Conservation (phyloP, 306 rosid species). For the Cicer chorassanicum region DNA sequence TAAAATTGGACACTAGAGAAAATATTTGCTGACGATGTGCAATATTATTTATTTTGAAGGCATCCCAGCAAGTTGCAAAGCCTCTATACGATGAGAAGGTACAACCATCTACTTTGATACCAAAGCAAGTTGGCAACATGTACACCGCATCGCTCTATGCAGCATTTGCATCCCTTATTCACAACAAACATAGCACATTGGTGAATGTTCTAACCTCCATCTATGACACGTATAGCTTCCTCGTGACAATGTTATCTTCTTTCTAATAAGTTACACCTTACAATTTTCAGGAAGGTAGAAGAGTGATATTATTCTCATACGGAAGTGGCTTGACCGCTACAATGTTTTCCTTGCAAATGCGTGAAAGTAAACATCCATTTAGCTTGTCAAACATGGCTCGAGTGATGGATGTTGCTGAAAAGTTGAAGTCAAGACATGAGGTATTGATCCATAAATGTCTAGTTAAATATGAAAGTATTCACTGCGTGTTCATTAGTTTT, state of each 20-base stretch:
- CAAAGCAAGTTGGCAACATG: slow-evolving; percentile 98
- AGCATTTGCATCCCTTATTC: slow-evolving; percentile 90
- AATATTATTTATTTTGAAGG: slow-evolving; percentile 54
- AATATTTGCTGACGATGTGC: slow-evolving; percentile 39
- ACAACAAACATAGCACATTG: slow-evolving; percentile 74
- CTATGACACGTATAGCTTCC: slow-evolving; percentile 15
- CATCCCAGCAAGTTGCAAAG: slow-evolving; percentile 88
- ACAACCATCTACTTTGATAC: slow-evolving; percentile 87
- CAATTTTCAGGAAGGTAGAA: slow-evolving; percentile 67
- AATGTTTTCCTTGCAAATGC: slow-evolving; percentile 79
- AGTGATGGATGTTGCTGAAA: slow-evolving; percentile 74
- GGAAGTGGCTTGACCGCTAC: slow-evolving; percentile 95
- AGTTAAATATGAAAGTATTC: slow-evolving; percentile 19
- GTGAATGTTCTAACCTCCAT: slow-evolving; percentile 53
- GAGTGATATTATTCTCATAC: slow-evolving; percentile 87
- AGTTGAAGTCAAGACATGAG: slow-evolving; percentile 93
- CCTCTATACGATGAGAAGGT: slow-evolving; percentile 83
- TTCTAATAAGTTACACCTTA: slow-evolving; percentile 44
- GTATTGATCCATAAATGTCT: slow-evolving; percentile 52
- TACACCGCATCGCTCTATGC: slow-evolving; percentile 99
- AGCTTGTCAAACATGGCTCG: slow-evolving; percentile 82
- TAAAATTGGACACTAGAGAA: slow-evolving; percentile 23
- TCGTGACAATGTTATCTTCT: slow-evolving; percentile 4
- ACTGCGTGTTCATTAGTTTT: not conserved
- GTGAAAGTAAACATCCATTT: slow-evolving; percentile 69